Evolutionary conservation across 2,329 filamentous ascomycete species (phyloP), one percentile per base, ranked within the genome.

Genomic region (Endoconidiophora laricicola): DNA sequence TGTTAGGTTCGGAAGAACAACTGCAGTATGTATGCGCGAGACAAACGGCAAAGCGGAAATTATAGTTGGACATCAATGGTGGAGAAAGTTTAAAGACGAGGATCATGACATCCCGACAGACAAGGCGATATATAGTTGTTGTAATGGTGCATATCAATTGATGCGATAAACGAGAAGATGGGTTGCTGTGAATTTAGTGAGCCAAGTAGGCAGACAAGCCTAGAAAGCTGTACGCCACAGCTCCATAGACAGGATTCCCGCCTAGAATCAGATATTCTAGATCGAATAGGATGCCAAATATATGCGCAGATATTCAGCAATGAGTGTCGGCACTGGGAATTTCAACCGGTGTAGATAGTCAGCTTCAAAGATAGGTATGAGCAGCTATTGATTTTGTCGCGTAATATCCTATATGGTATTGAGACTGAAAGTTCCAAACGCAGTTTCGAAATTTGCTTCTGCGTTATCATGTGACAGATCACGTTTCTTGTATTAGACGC

Each of bases 121-220:
- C 7, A 33, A 3, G 26, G 6, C 26, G 26, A 10, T 33, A n/a
- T 38, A 39, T n/a, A 39, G 6, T 39, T 24, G 26, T 33, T 10
- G 48, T 33, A 18, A 38, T 42, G 24, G 26, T 44, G 14, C 40
- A 16, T 22, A 41, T 37, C 5, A 44, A 45, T 36, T 45, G 48
- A 20, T 50, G 48, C 26, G 48, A 44, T 44, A 50, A 46, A 37
- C 43, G 24, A 39, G 23, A 36, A 3, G 14, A 46, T 33, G 26
- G 26, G 26, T 33, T 33, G 26, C 7, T 33, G 6, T 10, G 26
- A 46, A 46, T 29, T 36, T 46, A 26, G 49, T 48, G 26, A 47
- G 48, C 67, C 60, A 66, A 39, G 63, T 63, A 68, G 67, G 67
- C 71, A 66, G 63, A 61, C 62, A 64, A 67, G 71, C 72, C 70